These are phyloP conservation scores for Penicillium sp. DNA, from an alignment of 2,329 filamentous ascomycete genomes.

Conservation along the genomic window DNA sequence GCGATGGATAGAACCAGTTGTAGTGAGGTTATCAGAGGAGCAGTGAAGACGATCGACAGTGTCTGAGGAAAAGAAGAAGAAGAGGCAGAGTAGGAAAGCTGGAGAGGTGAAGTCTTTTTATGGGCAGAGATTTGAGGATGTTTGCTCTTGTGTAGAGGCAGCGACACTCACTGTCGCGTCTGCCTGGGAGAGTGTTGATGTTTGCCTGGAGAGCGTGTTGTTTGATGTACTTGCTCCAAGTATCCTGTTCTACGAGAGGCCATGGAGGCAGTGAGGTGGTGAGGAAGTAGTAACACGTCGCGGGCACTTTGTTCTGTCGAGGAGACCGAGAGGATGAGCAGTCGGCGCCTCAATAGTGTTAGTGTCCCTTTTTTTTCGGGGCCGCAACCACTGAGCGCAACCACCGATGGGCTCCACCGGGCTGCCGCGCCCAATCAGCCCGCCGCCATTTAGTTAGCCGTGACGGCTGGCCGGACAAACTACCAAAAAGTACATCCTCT, in stretches of 20 bases:
- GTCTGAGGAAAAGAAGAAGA: neutral
- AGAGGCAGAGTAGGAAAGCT: constrained; percentile 5
- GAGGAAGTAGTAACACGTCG: neutral
- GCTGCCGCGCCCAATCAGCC: constrained; percentile 7
- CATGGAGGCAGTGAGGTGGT: neutral
- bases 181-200: too few relatives aligned
- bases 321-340: neutral
- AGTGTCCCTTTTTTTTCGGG: neutral
- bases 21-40: neutral
- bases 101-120: constrained; percentile 9
- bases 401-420: constrained; percentile 8
- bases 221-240: too few relatives aligned
- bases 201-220: too few relatives aligned
- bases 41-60: too few relatives aligned
- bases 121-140: constrained; percentile 19
- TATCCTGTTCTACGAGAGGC: neutral
- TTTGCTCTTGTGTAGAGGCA: too few relatives aligned
- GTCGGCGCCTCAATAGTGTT: neutral
- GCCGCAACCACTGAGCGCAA: constrained; percentile 6
- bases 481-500: too few relatives aligned
- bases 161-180: too few relatives aligned
- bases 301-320: neutral
- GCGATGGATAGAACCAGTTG: neutral
- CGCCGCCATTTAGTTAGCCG: constrained; percentile 2
- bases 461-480: neutral